phyloP scores from a whole-genome alignment of 2,329 filamentous ascomycete genomes.

The Paracoccidioides lutzii region DNA sequence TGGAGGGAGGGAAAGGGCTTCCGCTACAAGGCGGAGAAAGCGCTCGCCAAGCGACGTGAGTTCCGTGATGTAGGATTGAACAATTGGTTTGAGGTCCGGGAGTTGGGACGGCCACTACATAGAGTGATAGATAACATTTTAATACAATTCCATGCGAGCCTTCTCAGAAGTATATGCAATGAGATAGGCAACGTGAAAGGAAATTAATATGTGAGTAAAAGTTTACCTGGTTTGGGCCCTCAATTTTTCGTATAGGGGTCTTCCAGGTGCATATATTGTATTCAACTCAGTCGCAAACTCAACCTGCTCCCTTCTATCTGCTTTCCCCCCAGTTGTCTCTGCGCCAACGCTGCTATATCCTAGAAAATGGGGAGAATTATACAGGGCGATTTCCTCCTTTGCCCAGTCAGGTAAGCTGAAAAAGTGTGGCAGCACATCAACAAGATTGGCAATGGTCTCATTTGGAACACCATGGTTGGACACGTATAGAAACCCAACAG shows the following conservation, averaged over 20 bases:
- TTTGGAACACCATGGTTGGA: conserved; percentile 15
- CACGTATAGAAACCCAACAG: conserved; percentile 18
- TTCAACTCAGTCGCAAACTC: conserved; percentile 46
- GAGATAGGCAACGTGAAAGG: conserved; percentile 14
- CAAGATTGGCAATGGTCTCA: conserved; percentile 11
- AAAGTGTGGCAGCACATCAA: conserved; percentile 12
- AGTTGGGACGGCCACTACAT: conserved; percentile 33
- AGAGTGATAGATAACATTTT: neutral
- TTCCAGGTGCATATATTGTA: conserved; percentile 20
- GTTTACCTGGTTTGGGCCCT: conserved; percentile 37
- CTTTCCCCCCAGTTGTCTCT: conserved; percentile 42
- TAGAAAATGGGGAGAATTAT: conserved; percentile 48
- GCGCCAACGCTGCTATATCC: conserved; percentile 45
- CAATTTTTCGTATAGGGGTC: conserved; percentile 32
- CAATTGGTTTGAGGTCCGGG: conserved; percentile 24
- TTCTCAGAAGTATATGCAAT: neutral
- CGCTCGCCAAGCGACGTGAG: conserved; percentile 39
- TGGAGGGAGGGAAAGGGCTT: conserved; percentile 39
- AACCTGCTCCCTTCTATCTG: conserved; percentile 46
- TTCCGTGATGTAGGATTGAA: conserved; percentile 40
- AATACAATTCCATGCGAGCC: neutral
- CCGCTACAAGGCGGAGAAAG: conserved; percentile 45
- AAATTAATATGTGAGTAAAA: conserved; percentile 17
- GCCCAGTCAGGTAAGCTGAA: conserved; percentile 12
- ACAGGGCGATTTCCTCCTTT: conserved; percentile 17